phyloP scores from a whole-genome alignment of 2,329 filamentous ascomycete species.

The Colletotrichum graminicola region DNA sequence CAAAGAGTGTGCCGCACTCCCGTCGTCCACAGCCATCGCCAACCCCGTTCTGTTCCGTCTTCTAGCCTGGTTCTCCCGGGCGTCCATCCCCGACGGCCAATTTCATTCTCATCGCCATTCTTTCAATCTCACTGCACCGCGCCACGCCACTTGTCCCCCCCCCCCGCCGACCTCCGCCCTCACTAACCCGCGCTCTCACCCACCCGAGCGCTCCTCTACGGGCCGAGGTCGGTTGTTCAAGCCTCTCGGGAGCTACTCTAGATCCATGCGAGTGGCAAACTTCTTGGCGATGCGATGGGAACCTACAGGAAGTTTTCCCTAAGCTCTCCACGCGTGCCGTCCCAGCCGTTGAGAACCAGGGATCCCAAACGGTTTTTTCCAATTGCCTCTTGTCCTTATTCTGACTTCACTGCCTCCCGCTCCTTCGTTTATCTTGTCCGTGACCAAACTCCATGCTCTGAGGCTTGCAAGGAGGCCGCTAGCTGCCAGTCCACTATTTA shows the following conservation, averaged over 20 bases:
- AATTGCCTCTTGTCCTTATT: neutral
- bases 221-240: neutral
- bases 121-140: neutral
- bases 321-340: constrained; percentile 4
- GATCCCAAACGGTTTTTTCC: constrained; percentile 10
- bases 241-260: constrained; percentile 5
- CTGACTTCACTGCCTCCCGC: constrained; percentile 3
- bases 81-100: neutral
- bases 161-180: constrained; percentile 10
- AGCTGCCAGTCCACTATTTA: neutral
- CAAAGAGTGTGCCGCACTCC: neutral
- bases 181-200: neutral
- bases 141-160: neutral
- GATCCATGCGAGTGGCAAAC: constrained; percentile 15
- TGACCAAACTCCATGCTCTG: neutral
- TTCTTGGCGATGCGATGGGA: neutral
- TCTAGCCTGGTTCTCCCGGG: constrained; percentile 5
- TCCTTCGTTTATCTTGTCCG: neutral
- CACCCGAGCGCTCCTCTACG: neutral
- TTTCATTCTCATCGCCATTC: neutral
- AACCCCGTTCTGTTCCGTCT: constrained; percentile 4
- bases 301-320: neutral
- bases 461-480: neutral
- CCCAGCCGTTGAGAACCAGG: neutral
- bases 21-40: neutral